phyloP scores from a whole-genome alignment of 2,329 filamentous ascomycete genomes.

The Pseudogymnoascus sp. region DNA sequence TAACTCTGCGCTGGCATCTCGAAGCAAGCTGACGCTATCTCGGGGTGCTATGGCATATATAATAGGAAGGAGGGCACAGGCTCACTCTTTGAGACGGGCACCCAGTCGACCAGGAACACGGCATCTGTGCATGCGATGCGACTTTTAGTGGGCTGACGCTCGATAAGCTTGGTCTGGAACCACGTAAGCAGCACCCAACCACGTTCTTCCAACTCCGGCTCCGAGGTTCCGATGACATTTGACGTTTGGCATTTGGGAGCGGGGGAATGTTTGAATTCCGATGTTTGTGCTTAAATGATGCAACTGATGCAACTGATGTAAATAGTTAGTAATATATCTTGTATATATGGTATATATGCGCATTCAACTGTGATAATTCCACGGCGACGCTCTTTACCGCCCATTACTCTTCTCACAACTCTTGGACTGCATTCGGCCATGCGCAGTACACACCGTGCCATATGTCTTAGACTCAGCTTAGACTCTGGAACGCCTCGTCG shows the following conservation, averaged over 20 bases:
- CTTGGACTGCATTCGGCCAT: not conserved
- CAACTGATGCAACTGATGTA: not conserved
- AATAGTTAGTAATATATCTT: not conserved
- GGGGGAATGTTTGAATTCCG: not conserved
- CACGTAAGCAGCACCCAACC: not conserved
- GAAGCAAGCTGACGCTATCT: not conserved
- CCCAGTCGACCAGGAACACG: not conserved
- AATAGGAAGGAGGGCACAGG: not conserved
- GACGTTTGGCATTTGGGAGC: not conserved
- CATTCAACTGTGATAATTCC: not conserved
- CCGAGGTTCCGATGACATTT: not conserved
- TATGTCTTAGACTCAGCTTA: not conserved
- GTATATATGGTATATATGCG: not conserved
- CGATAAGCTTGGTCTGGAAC: not conserved
- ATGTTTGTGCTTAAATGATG: not conserved
- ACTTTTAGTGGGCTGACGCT: not conserved
- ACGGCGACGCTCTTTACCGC: not conserved
- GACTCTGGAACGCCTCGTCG: not conserved
- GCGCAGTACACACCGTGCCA: not conserved
- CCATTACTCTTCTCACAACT: not conserved
- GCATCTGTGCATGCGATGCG: not conserved
- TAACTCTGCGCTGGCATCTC: not conserved
- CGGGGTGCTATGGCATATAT: conserved; percentile 1
- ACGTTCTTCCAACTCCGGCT: not conserved
- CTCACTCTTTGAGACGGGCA: not conserved